phyloP scores from a whole-genome alignment of 2,329 filamentous ascomycete species.

The Elsinoe australis region DNA sequence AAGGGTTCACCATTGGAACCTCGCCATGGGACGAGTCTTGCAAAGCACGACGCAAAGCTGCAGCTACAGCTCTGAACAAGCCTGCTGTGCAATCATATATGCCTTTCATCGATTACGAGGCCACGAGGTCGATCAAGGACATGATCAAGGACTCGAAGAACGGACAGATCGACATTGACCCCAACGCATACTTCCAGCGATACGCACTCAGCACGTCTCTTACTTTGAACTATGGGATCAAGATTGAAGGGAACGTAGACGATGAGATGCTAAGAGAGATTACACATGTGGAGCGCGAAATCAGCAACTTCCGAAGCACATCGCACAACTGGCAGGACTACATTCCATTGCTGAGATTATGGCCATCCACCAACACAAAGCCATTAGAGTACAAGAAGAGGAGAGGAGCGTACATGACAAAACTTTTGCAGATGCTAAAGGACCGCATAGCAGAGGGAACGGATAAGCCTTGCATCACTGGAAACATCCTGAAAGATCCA shows the following conservation, averaged over 20 bases:
- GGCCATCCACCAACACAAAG: conserved; percentile 53
- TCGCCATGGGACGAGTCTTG: conserved; percentile 78
- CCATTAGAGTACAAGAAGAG: conserved; percentile 60
- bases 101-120: conserved; percentile 74
- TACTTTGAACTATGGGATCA: conserved; percentile 71
- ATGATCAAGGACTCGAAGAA: conserved; percentile 56
- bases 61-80: conserved; percentile 68
- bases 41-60: conserved; percentile 68
- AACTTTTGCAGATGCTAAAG: conserved; percentile 53
- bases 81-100: conserved; percentile 71
- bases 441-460: conserved; percentile 55
- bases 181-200: conserved; percentile 64
- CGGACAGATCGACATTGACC: conserved; percentile 59
- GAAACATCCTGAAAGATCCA: conserved; percentile 62
- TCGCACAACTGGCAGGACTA: conserved; percentile 84
- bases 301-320: conserved; percentile 68
- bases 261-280: conserved; percentile 65
- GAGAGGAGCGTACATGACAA: conserved; percentile 58
- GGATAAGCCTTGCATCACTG: conserved; percentile 61
- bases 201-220: conserved; percentile 70
- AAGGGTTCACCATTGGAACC: conserved; percentile 75
- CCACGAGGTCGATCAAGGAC: conserved; percentile 63
- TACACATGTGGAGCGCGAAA: conserved; percentile 63
- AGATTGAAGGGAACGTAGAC: conserved; percentile 63
- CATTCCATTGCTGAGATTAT: conserved; percentile 63